Evolutionary conservation across 1,139 yeast species (phyloP), one percentile per base, ranked within the genome.

Genomic region (Geotrichum restrictum): DNA sequence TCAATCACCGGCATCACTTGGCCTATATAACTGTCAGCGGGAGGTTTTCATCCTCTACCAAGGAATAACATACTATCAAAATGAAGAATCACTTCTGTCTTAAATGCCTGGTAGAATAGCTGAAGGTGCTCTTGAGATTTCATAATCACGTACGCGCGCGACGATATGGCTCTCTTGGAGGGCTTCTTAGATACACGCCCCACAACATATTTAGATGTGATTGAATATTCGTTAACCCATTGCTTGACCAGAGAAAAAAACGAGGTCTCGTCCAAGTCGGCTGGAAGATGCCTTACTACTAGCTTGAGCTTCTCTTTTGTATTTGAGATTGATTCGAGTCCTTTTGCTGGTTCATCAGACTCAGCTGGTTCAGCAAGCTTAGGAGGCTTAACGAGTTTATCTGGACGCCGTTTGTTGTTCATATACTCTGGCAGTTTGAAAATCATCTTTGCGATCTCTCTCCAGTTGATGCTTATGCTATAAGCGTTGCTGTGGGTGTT

Each of bases 271-370:
- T 60, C 52, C 31, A 74, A 51, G 7, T 54, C 61, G 0, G 78
- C 75, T 1, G 78, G 77, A 32, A 75, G 58, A 21, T 66, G 60
- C 36, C 78, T 63, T 4, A 74, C 56, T 1, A 71, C 72, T 2
- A 73, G 49, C 51, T 70, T 70, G 31, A 55, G 45, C 29, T 52
- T 56, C 42, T 44, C 39, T 41, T 43, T 41, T 34, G 45, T 31
- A 38, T 37, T 29, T 19, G 52, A 21, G 46, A 41, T 18, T 24
- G 42, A 21, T 5, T 36, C 50, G 8, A 43, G 19, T 6, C n/a
- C 38, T 19, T 42, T 37, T 4, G 33, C 36, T 8, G 18, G n/a
- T n/a, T n/a, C n/a, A n/a, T n/a, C 43, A 18, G 24, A 7, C 32
- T 18, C n/a, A 18, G 14, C 43, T 10, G 29, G 29, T 21, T 19